These are phyloP conservation scores for Aspergillus carbonarius DNA, from an alignment of 2,329 filamentous ascomycete genomes.

Conservation along the genomic window DNA sequence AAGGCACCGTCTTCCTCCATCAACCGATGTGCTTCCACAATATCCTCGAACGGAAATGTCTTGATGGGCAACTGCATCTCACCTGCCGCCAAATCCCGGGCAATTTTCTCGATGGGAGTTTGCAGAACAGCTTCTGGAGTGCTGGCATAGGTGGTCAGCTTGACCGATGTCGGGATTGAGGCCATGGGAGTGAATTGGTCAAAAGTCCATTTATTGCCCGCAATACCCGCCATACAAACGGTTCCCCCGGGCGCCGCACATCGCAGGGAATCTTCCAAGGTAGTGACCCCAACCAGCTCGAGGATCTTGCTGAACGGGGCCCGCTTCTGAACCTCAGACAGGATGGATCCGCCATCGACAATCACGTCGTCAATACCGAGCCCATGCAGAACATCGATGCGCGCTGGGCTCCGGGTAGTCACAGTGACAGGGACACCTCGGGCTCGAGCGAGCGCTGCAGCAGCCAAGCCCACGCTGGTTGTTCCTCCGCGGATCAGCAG, in stretches of 20 bases:
- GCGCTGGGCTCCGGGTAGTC: constrained; percentile 41
- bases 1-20: constrained; percentile 48
- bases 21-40: constrained; percentile 46
- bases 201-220: constrained; percentile 44
- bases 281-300: constrained; percentile 46
- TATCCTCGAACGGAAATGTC: constrained; percentile 46
- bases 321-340: constrained; percentile 33
- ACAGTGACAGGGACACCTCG: constrained; percentile 41
- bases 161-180: constrained; percentile 40
- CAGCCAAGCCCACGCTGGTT: constrained; percentile 49
- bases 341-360: constrained; percentile 45
- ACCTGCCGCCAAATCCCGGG: constrained; percentile 38
- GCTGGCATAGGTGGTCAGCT: constrained; percentile 45
- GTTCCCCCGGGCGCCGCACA: constrained; percentile 42
- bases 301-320: constrained; percentile 46
- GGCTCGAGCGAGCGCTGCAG: constrained; percentile 46
- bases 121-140: constrained; percentile 41
- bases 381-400: constrained; percentile 40
- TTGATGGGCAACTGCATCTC: constrained; percentile 43
- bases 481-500: constrained; percentile 53
- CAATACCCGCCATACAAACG: constrained; percentile 50
- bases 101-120: constrained; percentile 44
- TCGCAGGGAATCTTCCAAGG: constrained; percentile 45
- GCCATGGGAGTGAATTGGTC: constrained; percentile 46
- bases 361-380: constrained; percentile 46